These are phyloP conservation scores for Colletotrichum tamarilloi DNA, from an alignment of 2,329 filamentous ascomycete species.

Conservation along the genomic window DNA sequence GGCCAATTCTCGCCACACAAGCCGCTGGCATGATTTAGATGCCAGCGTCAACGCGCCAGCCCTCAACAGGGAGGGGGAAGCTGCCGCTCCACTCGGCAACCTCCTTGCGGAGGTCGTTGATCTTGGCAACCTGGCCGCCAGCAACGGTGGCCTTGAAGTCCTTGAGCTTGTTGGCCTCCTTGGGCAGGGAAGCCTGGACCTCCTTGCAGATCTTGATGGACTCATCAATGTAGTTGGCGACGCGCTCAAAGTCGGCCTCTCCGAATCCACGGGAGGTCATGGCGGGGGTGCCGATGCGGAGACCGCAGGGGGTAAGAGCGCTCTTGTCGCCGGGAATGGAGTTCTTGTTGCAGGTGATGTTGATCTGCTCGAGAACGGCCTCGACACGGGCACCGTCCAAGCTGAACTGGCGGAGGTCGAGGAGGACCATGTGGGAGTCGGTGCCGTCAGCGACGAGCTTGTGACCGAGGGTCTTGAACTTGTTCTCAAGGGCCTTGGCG, in stretches of 20 bases:
- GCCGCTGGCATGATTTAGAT: constrained; percentile 53
- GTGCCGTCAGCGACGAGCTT: constrained; percentile 96
- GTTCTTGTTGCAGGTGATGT: constrained; percentile 99
- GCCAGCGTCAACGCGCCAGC: constrained; percentile 72
- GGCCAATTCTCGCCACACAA: not conserved
- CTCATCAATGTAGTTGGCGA: constrained; percentile 89
- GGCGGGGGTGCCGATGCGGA: constrained; percentile 95
- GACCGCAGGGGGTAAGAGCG: constrained; percentile 91
- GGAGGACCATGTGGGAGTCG: constrained; percentile 96
- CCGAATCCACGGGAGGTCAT: constrained; percentile 98
- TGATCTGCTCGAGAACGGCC: constrained; percentile 95
- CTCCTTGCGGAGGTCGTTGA: constrained; percentile 88
- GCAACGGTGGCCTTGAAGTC: constrained; percentile 97
- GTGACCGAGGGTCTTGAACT: constrained; percentile 89
- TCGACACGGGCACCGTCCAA: constrained; percentile 96
- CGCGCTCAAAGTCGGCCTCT: constrained; percentile 89
- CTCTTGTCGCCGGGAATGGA: constrained; percentile 97
- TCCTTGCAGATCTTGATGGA: constrained; percentile 91
- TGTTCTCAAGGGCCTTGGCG: constrained; percentile 88
- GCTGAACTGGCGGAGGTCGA: constrained; percentile 88
- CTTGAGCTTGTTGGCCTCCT: constrained; percentile 99
- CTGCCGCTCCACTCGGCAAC: constrained; percentile 86
- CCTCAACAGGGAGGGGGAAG: constrained; percentile 92
- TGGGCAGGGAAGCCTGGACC: constrained; percentile 85
- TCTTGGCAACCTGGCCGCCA: constrained; percentile 80